phyloP scores from a whole-genome alignment of 768 basidiomycete species.

The Naematelia encephala region DNA sequence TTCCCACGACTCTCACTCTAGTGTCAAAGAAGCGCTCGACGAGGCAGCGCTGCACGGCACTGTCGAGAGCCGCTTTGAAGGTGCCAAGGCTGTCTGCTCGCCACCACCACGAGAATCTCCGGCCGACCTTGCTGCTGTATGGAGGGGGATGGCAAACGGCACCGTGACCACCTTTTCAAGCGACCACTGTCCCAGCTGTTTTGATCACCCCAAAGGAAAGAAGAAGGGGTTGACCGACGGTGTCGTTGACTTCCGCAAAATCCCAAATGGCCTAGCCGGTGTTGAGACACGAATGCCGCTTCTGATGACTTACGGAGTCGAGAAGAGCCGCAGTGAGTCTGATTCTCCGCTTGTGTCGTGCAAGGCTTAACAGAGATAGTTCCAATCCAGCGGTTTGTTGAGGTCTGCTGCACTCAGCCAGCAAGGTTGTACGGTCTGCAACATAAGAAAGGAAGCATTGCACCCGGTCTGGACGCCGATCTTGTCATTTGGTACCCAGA shows the following conservation, averaged over 20 bases:
- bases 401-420: constrained; percentile 46
- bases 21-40: not conserved
- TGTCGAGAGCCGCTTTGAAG: constrained; percentile 3
- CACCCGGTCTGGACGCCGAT: constrained; percentile 49
- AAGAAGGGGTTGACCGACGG: constrained; percentile 18
- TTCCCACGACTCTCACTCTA: not conserved
- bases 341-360: no score
- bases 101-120: constrained; percentile 3
- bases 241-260: constrained; percentile 41
- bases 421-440: constrained; percentile 46
- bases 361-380: constrained; percentile 13
- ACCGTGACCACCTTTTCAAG: constrained; percentile 46
- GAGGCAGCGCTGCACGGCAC: not conserved
- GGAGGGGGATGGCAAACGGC: constrained; percentile 26
- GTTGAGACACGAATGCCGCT: constrained; percentile 49
- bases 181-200: constrained; percentile 48
- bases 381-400: constrained; percentile 45
- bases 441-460: constrained; percentile 39
- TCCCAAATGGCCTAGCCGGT: constrained; percentile 50
- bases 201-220: constrained; percentile 41
- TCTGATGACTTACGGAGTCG: constrained; percentile 48
- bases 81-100: constrained; percentile 8
- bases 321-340: constrained; percentile 32
- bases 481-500: constrained; percentile 43
- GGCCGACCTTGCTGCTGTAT: constrained; percentile 5